Evolutionary conservation across 2,329 filamentous ascomycete genomes (phyloP), one percentile per base, ranked within the genome.

Genomic region (Onygenales sp.): DNA sequence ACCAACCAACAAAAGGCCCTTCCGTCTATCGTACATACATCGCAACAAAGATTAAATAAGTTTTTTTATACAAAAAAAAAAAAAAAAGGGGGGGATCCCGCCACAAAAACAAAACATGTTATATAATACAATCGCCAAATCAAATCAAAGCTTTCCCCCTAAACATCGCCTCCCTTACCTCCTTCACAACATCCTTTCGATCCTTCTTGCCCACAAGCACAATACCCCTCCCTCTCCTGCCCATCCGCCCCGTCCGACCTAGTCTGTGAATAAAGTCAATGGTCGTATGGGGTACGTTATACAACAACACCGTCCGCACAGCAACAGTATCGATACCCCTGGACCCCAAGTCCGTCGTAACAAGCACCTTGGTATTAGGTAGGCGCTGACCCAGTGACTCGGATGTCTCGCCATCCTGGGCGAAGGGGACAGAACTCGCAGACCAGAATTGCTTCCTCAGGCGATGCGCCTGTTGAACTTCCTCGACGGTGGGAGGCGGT

Each of bases 261-360:
- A 97, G 81, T 13, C 94, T 86, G 70, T 98, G 94, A 64, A 98
- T 96, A 64, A 98, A 98, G 70, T 98, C 94, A 56, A 98, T 94
- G 0, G 90, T 95, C 0, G 88, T 95, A 66, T 97, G 92, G 4
- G 93, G 93, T n/a, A 98, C 92, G 67, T 98, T 90, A 69, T 95
- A 97, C 31, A 98, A 74, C 52, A 98, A 85, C 51, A 98, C 93
- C 60, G 95, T 88, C 54, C 88, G 81, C 14, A 97, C 92, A 14
- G 88, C 86, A 33, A 96, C 73, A 0, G 93, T 98, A 69, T 98
- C 93, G 62, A 98, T 95, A 57, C 93, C 93, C 60, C 93, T 77
- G 5, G 90, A 95, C 4, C 88, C 89, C 54, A 98, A 74, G 69
- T 98, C 93, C 0, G 93, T 98, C 10, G 90, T 93, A 2, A 98